Conservation (phyloP, 148 eudicot genomes). For the Fagopyrum homotropicum region DNA sequence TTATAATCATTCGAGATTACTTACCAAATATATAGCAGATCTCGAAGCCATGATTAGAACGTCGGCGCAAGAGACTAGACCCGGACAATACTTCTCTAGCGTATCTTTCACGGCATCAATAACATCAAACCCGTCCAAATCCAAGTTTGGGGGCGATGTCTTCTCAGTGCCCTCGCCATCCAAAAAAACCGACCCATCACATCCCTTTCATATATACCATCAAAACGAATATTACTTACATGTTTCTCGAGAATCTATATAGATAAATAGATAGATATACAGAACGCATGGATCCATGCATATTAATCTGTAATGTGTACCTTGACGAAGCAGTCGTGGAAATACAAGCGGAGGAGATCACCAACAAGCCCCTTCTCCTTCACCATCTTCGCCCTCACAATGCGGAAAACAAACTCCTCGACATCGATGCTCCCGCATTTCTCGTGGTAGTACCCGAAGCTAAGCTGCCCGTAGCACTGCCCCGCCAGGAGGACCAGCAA, state of each 20-base stretch:
- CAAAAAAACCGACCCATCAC: background rate
- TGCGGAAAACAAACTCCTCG: constrained; percentile 30
- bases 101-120: constrained; percentile 25
- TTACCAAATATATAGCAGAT: constrained; percentile 32
- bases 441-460: constrained; percentile 38
- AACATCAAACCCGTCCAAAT: background rate
- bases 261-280: background rate
- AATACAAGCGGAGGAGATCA: constrained; percentile 44
- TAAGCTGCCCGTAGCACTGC: constrained; percentile 26
- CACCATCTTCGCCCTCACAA: constrained; percentile 16
- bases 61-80: constrained; percentile 57
- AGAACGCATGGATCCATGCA: background rate
- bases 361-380: constrained; percentile 28
- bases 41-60: constrained; percentile 37
- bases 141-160: background rate
- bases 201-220: background rate
- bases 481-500: constrained; percentile 26
- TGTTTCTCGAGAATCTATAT: background rate
- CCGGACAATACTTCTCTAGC: constrained; percentile 35
- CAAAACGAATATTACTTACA: background rate
- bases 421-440: constrained; percentile 38
- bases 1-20: background rate
- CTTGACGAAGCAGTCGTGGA: constrained; percentile 56
- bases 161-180: background rate
- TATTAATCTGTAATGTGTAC: constrained; percentile 10